A percentile compares a stretch with the other conserved stretches of the same genome.
These are phyloP conservation scores for Alternaria panax DNA, from an alignment of 2,329 filamentous ascomycete species.

Conservation along the genomic window DNA sequence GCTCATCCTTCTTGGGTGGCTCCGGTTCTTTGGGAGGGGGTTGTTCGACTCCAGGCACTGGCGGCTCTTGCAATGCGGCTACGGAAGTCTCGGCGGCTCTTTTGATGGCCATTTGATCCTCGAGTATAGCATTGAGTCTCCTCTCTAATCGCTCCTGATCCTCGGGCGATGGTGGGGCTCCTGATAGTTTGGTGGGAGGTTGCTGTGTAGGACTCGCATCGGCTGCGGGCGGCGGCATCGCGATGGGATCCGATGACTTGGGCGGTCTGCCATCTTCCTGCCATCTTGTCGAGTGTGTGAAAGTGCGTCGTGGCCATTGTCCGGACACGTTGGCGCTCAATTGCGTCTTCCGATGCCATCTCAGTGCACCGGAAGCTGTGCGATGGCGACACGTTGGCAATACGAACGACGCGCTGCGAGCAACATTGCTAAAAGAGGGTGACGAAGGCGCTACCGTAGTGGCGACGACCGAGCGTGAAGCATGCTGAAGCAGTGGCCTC, in stretches of 20 bases:
- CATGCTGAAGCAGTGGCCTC: constrained; percentile 53
- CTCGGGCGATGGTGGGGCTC: constrained; percentile 22
- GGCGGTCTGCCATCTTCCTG: constrained; percentile 31
- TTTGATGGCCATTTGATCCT: constrained; percentile 17
- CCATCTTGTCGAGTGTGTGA: constrained; percentile 31
- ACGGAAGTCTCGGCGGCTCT: constrained; percentile 12
- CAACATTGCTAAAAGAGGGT: constrained; percentile 19
- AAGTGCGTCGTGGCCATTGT: constrained; percentile 20
- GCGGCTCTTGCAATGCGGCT: constrained; percentile 5
- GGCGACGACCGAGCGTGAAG: constrained; percentile 43
- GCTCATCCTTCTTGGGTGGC: constrained; percentile 15
- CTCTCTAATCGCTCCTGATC: constrained; percentile 24
- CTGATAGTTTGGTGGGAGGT: constrained; percentile 12
- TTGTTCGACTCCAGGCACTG: constrained; percentile 10
- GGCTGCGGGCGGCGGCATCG: constrained; percentile 32
- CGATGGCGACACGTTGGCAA: constrained; percentile 44
- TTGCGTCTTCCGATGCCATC: constrained; percentile 11
- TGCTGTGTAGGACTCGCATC: constrained; percentile 16
- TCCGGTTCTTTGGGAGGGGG: constrained; percentile 13
- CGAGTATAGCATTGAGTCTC: constrained; percentile 21
- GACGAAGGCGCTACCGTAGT: constrained; percentile 21
- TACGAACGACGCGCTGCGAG: constrained; percentile 25
- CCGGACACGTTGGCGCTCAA: constrained; percentile 2
- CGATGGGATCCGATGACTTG: constrained; percentile 21
- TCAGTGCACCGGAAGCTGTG: constrained; percentile 25